These are phyloP conservation scores for Schwanniomyces pseudopolymorphus DNA, from an alignment of 805 yeast genomes.

Conservation along the genomic window DNA sequence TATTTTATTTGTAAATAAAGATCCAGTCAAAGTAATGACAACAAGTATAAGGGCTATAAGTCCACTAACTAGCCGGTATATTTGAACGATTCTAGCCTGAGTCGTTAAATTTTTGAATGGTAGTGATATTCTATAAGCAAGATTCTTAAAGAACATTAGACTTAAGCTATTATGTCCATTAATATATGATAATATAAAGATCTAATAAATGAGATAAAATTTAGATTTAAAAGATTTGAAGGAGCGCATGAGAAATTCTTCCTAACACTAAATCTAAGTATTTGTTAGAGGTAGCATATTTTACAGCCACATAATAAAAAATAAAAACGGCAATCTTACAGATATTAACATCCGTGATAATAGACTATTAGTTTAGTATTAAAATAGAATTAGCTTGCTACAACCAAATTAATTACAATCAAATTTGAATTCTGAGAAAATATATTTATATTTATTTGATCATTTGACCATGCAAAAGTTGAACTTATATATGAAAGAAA, in stretches of 20 bases:
- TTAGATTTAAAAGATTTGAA: not conserved
- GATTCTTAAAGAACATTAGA: not conserved
- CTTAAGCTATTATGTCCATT: not conserved
- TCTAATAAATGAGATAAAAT: too few relatives aligned
- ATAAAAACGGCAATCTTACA: too few relatives aligned
- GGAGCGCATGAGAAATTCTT: not conserved
- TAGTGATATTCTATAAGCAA: not conserved
- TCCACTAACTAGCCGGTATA: conserved; percentile 21
- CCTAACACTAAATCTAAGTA: too few relatives aligned
- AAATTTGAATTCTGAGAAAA: too few relatives aligned
- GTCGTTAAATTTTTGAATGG: conserved; percentile 25
- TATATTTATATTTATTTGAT: not conserved
- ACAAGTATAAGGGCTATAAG: conserved; percentile 15
- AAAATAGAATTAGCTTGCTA: too few relatives aligned
- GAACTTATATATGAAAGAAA: too few relatives aligned
- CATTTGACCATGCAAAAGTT: not conserved
- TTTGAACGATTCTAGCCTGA: conserved; percentile 24
- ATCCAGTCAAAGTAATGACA: conserved; percentile 25
- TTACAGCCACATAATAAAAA: too few relatives aligned
- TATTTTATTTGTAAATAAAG: conserved; percentile 15
- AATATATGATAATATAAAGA: not conserved
- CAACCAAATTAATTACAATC: too few relatives aligned
- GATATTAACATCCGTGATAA: too few relatives aligned
- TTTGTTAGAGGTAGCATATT: too few relatives aligned
- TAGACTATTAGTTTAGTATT: too few relatives aligned